Evolutionary conservation across 345 rosid genomes (phyloP), one percentile per base, ranked within the genome.

Genomic region (Syzygium oleosum): DNA sequence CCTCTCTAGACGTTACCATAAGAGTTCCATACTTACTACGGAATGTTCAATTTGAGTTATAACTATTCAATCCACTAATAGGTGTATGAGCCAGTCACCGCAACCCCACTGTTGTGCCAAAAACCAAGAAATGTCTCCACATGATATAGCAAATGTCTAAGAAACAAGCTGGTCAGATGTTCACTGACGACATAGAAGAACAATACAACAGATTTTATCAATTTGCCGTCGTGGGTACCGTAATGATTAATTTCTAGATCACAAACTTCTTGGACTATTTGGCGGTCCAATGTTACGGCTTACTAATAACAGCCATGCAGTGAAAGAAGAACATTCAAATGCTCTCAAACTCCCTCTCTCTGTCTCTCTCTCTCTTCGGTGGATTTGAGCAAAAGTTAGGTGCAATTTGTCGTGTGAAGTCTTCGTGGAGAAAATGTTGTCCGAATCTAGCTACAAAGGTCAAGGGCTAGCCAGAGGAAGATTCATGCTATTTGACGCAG

Each of bases 31-130:
- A 68, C 12, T 17, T 22, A 9, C 6, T 68, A 0, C 0, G 0
- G 8, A 68, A 68, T 68, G 4, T 1, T 68, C 23, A 34, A 8
- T 16, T 68, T 68, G 6, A 68, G 23, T 21, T 34, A 68, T 68
- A 68, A 34, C 46, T 1, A 68, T 5, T 68, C 43, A 68, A 68
- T 19, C 19, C 17, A 68, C 41, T 31, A 9, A 11, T 34, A 1
- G 79, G 23, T 68, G 46, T 12, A 0, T 3, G 0, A 68, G 13
- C 5, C 1, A 15, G 0, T 31, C 22, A 22, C 78, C 38, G 0
- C 12, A 16, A 12, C 43, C 22, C 23, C 22, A 65, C 22, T 43
- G 46, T 4, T 3, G 46, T 43, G 46, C 46, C 46, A 43, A 43
- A 43, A 43, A 43, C 46, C 46, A 43, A 43, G 46, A 65, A 63